A percentile compares a stretch with the other conserved stretches of the same genome.
Evolutionary conservation across 1,284 basidiomycete genomes (phyloP).

Genomic region (Xanthoconium separans): DNA sequence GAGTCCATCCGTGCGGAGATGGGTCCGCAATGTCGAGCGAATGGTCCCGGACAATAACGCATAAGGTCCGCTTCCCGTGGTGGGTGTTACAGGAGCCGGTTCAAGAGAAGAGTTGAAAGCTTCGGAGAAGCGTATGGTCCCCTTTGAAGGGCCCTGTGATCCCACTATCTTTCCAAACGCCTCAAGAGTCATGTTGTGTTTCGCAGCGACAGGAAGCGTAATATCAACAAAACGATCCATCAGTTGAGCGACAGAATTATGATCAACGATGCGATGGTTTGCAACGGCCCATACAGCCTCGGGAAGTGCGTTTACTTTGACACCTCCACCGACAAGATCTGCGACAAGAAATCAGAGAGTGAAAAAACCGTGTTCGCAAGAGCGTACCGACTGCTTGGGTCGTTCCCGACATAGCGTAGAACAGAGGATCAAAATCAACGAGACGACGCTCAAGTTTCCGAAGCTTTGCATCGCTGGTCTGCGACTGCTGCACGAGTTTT

Average conservation of each 20-base stretch:
- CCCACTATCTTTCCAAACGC: slow-evolving; percentile 41
- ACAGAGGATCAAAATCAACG: slow-evolving; percentile 27
- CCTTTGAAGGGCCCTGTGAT: slow-evolving; percentile 13
- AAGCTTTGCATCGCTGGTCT: slow-evolving; percentile 28
- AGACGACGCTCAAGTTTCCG: slow-evolving; percentile 33
- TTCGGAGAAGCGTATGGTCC: slow-evolving; percentile 31
- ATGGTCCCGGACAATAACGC: slow-evolving; percentile 49
- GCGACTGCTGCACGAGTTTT: slow-evolving; percentile 28
- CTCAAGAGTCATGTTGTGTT: slow-evolving; percentile 41
- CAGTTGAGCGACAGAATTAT: slow-evolving; percentile 37
- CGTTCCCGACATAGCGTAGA: slow-evolving; percentile 36
- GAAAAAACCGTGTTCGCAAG: not conserved
- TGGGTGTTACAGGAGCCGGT: slow-evolving; percentile 52
- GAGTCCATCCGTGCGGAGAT: slow-evolving; percentile 26
- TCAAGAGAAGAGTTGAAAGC: slow-evolving; percentile 43
- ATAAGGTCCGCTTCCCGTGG: slow-evolving; percentile 39
- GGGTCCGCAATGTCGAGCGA: slow-evolving; percentile 33
- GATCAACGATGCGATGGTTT: slow-evolving; percentile 44
- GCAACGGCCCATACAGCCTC: slow-evolving; percentile 38
- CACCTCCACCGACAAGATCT: slow-evolving; percentile 46
- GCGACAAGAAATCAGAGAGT: not conserved
- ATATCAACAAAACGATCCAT: slow-evolving; percentile 34
- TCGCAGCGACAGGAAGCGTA: slow-evolving; percentile 34
- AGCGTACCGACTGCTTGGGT: slow-evolving; percentile 48
- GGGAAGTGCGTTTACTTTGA: slow-evolving; percentile 48